phyloP scores from a whole-genome alignment of 1,284 basidiomycete species.

The Xerocomus nothofagi region DNA sequence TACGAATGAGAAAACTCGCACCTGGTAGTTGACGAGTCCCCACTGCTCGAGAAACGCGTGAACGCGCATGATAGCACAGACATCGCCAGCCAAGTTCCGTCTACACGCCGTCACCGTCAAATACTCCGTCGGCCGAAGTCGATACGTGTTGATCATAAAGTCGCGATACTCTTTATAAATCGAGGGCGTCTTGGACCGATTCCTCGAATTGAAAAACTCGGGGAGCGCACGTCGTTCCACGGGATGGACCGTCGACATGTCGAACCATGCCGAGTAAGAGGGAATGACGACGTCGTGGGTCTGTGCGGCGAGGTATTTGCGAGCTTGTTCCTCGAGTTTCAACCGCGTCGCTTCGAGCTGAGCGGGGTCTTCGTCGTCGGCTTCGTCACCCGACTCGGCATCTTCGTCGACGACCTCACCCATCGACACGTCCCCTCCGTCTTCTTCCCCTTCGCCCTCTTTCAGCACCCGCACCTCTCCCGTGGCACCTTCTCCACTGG shows the following conservation, averaged over 20 bases:
- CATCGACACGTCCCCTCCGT: constrained; percentile 69
- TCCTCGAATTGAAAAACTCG: constrained; percentile 97
- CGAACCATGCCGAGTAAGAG: constrained; percentile 98
- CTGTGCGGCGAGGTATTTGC: constrained; percentile 94
- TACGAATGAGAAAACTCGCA: constrained; percentile 34
- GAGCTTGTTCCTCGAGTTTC: constrained; percentile 82
- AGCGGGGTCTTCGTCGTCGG: constrained; percentile 76
- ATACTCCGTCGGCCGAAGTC: constrained; percentile 93
- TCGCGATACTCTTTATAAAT: constrained; percentile 99
- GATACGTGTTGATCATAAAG: constrained; percentile 99
- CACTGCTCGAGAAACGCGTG: constrained; percentile 99
- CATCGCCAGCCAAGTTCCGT: constrained; percentile 95
- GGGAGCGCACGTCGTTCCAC: constrained; percentile 93
- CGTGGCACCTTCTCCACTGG: constrained; percentile 44
- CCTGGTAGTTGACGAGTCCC: constrained; percentile 99
- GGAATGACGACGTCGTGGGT: constrained; percentile 98
- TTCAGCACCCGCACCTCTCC: constrained; percentile 51
- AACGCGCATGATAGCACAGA: constrained; percentile 98
- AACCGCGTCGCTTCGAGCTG: constrained; percentile 77
- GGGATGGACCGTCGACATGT: constrained; percentile 90
- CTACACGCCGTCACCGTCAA: constrained; percentile 97
- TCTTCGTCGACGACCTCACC: constrained; percentile 68
- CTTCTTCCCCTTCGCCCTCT: constrained; percentile 64
- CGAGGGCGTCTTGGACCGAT: constrained; percentile 92
- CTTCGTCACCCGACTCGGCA: constrained; percentile 58